phyloP scores from a whole-genome alignment of 2,329 filamentous ascomycete genomes.

The Claviceps arundinis region DNA sequence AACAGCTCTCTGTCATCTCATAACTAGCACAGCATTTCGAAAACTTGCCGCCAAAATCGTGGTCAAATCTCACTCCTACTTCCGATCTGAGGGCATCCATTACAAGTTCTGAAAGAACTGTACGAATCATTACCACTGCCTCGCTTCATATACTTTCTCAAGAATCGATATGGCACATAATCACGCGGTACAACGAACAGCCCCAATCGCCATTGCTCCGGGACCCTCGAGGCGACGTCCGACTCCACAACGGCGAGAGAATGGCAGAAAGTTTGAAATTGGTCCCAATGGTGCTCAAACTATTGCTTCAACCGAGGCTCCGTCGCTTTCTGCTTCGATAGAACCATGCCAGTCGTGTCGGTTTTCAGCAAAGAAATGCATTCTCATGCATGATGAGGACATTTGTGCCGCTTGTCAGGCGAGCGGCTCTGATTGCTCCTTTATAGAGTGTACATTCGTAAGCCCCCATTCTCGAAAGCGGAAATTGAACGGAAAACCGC shows the following conservation, averaged over 20 bases:
- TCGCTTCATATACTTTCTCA: conserved; percentile 10
- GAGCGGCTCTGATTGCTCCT: conserved; percentile 66
- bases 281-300: conserved; percentile 37
- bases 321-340: conserved; percentile 27
- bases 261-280: conserved; percentile 33
- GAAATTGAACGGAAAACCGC: conserved; percentile 54
- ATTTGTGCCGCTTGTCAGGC: conserved; percentile 66
- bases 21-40: background rate
- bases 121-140: background rate
- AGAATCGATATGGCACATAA: conserved; percentile 35
- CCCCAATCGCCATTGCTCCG: conserved; percentile 52
- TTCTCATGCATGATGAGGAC: conserved; percentile 60
- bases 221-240: conserved; percentile 35
- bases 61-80: background rate
- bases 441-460: conserved; percentile 43
- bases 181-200: conserved; percentile 43
- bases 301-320: conserved; percentile 38
- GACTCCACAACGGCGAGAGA: conserved; percentile 32
- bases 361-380: conserved; percentile 61
- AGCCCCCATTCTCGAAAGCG: conserved; percentile 62
- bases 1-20: background rate
- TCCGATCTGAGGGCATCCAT: background rate
- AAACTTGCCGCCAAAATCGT: background rate
- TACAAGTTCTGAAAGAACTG: background rate
- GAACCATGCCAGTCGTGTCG: conserved; percentile 62